Percentiles rank a stretch among this genome's conserved stretches.
phyloP scores from a whole-genome alignment of 371 early-diverging fungal genomes.

The Circinella umbellata region DNA sequence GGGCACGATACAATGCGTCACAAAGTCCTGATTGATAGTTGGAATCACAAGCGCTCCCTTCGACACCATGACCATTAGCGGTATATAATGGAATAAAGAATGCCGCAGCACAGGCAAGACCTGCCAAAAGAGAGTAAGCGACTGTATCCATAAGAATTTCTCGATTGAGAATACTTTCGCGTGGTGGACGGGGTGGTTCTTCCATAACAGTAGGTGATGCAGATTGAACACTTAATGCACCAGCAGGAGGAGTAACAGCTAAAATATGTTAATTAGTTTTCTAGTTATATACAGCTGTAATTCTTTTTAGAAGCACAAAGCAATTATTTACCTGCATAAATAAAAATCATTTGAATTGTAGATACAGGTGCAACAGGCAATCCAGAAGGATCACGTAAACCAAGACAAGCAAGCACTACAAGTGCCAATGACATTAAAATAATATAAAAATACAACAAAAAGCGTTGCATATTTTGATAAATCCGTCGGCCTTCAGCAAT shows the following conservation, averaged over 20 bases:
- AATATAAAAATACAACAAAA: slow-evolving; percentile 79
- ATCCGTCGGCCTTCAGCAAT: slow-evolving; percentile 87
- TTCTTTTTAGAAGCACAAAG: not conserved
- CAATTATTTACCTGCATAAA: slow-evolving; percentile 18
- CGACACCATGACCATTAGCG: slow-evolving; percentile 38
- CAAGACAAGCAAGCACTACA: slow-evolving; percentile 65
- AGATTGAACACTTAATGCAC: slow-evolving; percentile 77
- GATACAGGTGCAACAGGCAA: slow-evolving; percentile 63
- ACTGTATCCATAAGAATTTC: slow-evolving; percentile 31
- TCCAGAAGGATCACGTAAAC: slow-evolving; percentile 77
- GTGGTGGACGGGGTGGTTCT: slow-evolving; percentile 74
- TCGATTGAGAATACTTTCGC: slow-evolving; percentile 60
- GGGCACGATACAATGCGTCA: slow-evolving; percentile 65
- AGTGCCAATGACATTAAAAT: slow-evolving; percentile 48
- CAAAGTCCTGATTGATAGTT: slow-evolving; percentile 50
- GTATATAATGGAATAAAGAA: slow-evolving; percentile 62
- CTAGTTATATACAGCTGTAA: not conserved
- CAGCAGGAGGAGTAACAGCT: slow-evolving; percentile 76
- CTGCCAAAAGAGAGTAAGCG: slow-evolving; percentile 50
- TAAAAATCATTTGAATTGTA: slow-evolving; percentile 34
- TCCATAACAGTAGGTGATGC: slow-evolving; percentile 80
- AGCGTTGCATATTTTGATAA: slow-evolving; percentile 93
- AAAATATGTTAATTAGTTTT: too few relatives aligned
- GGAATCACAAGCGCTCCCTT: slow-evolving; percentile 63
- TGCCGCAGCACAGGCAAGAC: slow-evolving; percentile 56